Conservation (phyloP, 2,329 filamentous ascomycete genomes). For the Metarhizium robertsii region DNA sequence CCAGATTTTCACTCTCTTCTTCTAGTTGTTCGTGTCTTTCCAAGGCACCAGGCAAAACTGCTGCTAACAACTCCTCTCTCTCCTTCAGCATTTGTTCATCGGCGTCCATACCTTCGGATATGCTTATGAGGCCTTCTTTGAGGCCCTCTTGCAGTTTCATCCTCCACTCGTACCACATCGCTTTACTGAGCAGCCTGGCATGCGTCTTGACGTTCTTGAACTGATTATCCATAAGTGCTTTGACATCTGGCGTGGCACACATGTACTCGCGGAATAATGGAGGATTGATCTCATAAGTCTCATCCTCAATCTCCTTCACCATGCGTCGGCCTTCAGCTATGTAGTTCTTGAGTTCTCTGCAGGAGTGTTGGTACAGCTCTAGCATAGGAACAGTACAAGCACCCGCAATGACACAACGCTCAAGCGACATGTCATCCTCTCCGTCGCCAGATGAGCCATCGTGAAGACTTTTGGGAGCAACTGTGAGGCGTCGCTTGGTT, state of each 20-base stretch:
- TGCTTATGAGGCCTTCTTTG: constrained; percentile 68
- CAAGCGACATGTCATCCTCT: constrained; percentile 50
- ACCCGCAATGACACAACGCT: constrained; percentile 76
- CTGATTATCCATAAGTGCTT: constrained; percentile 84
- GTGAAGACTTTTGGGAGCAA: constrained; percentile 44
- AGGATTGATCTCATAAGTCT: constrained; percentile 84
- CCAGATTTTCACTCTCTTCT: constrained; percentile 56
- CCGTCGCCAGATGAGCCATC: constrained; percentile 30
- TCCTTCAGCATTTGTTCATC: constrained; percentile 60
- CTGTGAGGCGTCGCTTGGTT: constrained; percentile 82
- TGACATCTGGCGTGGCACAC: constrained; percentile 72
- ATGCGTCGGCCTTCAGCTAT: constrained; percentile 88
- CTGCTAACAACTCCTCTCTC: constrained; percentile 59
- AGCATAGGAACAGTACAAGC: constrained; percentile 89
- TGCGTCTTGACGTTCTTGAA: constrained; percentile 97
- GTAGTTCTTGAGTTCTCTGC: constrained; percentile 91
- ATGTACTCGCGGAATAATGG: constrained; percentile 88
- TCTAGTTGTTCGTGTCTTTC: constrained; percentile 53
- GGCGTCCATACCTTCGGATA: constrained; percentile 63
- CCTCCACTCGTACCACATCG: constrained; percentile 97
- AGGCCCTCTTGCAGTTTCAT: constrained; percentile 77
- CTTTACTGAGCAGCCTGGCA: constrained; percentile 81
- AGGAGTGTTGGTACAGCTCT: constrained; percentile 91
- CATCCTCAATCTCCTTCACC: constrained; percentile 81
- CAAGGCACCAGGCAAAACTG: constrained; percentile 55